Conservation (phyloP, 2,329 filamentous ascomycete genomes). For the Cylindrodendrum hubeiense region DNA sequence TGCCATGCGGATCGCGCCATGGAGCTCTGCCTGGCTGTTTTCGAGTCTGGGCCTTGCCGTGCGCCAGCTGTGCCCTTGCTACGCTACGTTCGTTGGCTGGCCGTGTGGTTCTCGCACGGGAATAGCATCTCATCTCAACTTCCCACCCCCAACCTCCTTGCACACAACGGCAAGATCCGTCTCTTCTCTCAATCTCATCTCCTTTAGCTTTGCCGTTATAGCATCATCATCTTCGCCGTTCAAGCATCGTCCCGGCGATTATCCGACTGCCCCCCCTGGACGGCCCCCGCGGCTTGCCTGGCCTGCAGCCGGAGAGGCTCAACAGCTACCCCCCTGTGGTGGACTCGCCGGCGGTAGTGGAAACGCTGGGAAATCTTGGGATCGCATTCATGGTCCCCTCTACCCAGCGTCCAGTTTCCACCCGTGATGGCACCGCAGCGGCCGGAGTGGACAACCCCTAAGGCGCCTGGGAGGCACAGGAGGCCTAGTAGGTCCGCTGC, state of each 20-base stretch:
- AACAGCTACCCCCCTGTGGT: not conserved
- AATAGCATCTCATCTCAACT: slow-evolving; percentile 1
- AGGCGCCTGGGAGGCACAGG: too few relatives aligned
- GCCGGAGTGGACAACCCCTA: slow-evolving; percentile 20
- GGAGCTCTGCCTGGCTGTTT: not conserved
- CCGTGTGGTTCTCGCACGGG: not conserved
- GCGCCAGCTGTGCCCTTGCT: slow-evolving; percentile 6
- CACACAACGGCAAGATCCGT: slow-evolving; percentile 2
- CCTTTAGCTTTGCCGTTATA: not conserved
- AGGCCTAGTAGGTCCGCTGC: slow-evolving; percentile 8
- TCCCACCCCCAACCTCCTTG: slow-evolving; percentile 12
- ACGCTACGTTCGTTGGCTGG: not conserved
- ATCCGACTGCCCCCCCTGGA: not conserved
- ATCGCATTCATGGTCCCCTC: slow-evolving; percentile 24
- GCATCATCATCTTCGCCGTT: not conserved
- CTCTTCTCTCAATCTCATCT: slow-evolving; percentile 1
- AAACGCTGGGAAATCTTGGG: slow-evolving; percentile 26
- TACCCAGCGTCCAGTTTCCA: slow-evolving; percentile 27
- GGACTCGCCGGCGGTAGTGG: slow-evolving; percentile 30
- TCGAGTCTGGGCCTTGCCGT: not conserved
- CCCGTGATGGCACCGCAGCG: slow-evolving; percentile 38
- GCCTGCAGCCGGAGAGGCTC: slow-evolving; percentile 20
- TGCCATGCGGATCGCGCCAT: not conserved
- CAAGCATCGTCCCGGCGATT: not conserved
- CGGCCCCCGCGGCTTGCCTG: slow-evolving; percentile 7